These are phyloP conservation scores for Vigna unguiculata DNA, from an alignment of 306 rosid species.

Conservation along the genomic window DNA sequence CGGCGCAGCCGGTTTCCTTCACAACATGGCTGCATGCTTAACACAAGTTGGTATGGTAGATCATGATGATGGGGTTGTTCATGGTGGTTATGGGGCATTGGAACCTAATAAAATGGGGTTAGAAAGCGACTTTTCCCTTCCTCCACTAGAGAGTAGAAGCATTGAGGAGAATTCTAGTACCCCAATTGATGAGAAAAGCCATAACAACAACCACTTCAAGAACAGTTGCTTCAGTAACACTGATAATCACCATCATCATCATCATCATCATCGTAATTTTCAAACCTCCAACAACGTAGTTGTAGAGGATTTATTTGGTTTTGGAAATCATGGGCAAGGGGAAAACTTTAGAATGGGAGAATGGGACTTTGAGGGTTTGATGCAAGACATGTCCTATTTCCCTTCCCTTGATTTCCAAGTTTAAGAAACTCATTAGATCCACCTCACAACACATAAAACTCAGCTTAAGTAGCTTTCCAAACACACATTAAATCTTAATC, in stretches of 20 bases:
- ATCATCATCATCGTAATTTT: constrained; percentile 18
- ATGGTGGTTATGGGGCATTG: constrained; percentile 58
- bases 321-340: constrained; percentile 59
- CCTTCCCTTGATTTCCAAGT: constrained; percentile 78
- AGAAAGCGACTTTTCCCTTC: constrained; percentile 65
- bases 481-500: background rate
- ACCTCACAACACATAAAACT: background rate
- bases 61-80: constrained; percentile 36
- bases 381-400: constrained; percentile 82
- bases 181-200: constrained; percentile 52
- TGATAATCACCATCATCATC: constrained; percentile 28
- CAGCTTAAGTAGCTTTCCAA: background rate
- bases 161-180: constrained; percentile 52
- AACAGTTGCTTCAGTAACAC: constrained; percentile 66
- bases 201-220: constrained; percentile 59
- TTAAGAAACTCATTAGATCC: constrained; percentile 11
- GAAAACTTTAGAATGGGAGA: constrained; percentile 76
- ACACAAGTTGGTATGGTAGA: constrained; percentile 55
- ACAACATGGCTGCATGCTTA: constrained; percentile 51
- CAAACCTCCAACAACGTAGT: constrained; percentile 47
- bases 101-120: constrained; percentile 57
- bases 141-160: constrained; percentile 64
- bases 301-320: constrained; percentile 63
- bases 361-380: constrained; percentile 91
- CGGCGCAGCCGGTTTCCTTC: constrained; percentile 48